Base-by-base conservation (phyloP, 495 filamentous ascomycete species). In the Penicillium alfredii region DNA sequence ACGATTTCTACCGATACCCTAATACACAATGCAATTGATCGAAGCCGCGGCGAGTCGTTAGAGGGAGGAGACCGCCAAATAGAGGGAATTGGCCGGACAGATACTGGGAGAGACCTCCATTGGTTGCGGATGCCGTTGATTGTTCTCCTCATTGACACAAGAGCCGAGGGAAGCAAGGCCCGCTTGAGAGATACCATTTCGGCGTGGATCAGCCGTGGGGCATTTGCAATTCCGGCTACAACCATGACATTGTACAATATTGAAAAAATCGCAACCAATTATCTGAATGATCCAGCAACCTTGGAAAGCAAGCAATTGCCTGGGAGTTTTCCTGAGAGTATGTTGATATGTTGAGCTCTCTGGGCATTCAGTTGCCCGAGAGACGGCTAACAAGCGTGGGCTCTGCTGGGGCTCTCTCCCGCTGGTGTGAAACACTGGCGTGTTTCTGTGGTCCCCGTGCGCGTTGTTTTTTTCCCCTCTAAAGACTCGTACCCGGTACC, bases 371-470 rank as follows among this genome's bases (percentile, higher is more conserved):
- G 62, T 66, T 66, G 58, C 62, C 55, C 17, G 51, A 61, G 62
- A 51, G 51, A 63, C 55, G 25, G 34, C 39, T 13, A 30, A 18
- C 27, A 24, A 35, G 38, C 46, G 30, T 38, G 29, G 0, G 30
- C 29, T 33, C 30, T 33, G 35, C 31, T 42, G 39, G 44, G 44
- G 35, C 46, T 38, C 23, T 44, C 8, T 26, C 35, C 21, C 13
- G 10, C 10, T 34, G 33, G 40, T 42, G 47, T 68, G 64, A 68
- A 68, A 68, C 64, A 64, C 64, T 60, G 64, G 64, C 55, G 57
- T 39, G 51, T 56, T 49, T 47, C 19, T 9, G n/a, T 28, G 7
- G 34, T 16, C 38, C 30, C 45, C 50, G 38, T 55, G 49, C 48
- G 46, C 41, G 35, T 46, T 40, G 38, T 44, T 42, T 49, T 38